Conservation (phyloP, 352 stramenopile species). For the Phytophthora pinifolia region DNA sequence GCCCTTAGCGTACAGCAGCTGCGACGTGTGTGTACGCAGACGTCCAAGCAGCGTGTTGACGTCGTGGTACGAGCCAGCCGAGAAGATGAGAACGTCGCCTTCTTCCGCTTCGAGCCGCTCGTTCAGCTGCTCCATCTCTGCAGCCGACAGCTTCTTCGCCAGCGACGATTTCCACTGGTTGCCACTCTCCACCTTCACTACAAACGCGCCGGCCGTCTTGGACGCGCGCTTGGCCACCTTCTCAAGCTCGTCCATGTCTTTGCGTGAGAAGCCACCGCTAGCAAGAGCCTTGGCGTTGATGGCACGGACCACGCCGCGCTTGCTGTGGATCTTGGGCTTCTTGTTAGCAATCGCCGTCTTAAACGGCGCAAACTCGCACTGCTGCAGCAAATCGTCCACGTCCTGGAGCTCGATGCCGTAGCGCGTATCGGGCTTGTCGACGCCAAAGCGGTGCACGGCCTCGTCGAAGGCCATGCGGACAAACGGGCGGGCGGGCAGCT, state of each 20-base stretch:
- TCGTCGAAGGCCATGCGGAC: slow-evolving; percentile 72
- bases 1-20: slow-evolving; percentile 61
- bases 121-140: slow-evolving; percentile 52
- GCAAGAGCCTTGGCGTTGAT: slow-evolving; percentile 75
- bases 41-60: slow-evolving; percentile 64
- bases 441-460: slow-evolving; percentile 77
- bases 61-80: slow-evolving; percentile 52
- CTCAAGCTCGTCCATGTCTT: slow-evolving; percentile 69
- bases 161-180: slow-evolving; percentile 78
- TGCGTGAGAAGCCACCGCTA: slow-evolving; percentile 61
- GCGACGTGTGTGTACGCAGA: slow-evolving; percentile 62
- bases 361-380: slow-evolving; percentile 48
- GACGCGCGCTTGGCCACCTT: slow-evolving; percentile 50
- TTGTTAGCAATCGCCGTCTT: slow-evolving; percentile 32
- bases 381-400: slow-evolving; percentile 42
- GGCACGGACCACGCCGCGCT: slow-evolving; percentile 48
- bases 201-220: slow-evolving; percentile 36
- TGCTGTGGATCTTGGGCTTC: slow-evolving; percentile 23
- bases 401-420: slow-evolving; percentile 74
- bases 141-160: slow-evolving; percentile 52
- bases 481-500: slow-evolving; percentile 46
- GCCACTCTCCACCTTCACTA: slow-evolving; percentile 59
- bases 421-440: slow-evolving; percentile 87
- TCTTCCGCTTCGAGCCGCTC: slow-evolving; percentile 50
- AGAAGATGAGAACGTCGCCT: slow-evolving; percentile 72